Evolutionary conservation across 768 basidiomycete genomes (phyloP).

Genomic region (Pseudohyphozyma bogoriensis): DNA sequence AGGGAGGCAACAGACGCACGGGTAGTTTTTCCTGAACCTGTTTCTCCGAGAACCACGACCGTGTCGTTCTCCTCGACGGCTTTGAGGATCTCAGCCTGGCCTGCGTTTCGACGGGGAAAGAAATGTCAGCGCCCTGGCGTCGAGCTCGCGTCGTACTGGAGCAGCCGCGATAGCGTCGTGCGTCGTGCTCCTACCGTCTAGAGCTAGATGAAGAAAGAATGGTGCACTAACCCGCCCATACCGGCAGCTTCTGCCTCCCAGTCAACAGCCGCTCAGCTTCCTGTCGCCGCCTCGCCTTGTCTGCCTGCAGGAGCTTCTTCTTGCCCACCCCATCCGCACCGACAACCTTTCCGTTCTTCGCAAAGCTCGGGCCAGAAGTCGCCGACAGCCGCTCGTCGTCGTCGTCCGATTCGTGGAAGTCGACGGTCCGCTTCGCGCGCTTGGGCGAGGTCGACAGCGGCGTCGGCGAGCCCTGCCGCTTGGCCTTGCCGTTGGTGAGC

Average conservation of each 20-base stretch:
- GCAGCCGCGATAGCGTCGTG: not conserved
- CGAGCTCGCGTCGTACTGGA: not conserved
- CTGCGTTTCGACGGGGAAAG: slow-evolving; percentile 38
- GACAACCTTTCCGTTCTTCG: not conserved
- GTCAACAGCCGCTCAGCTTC: slow-evolving; percentile 11
- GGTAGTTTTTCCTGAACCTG: slow-evolving; percentile 96
- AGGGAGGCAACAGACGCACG: slow-evolving; percentile 50
- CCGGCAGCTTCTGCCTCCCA: slow-evolving; percentile 52
- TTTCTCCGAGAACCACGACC: slow-evolving; percentile 85
- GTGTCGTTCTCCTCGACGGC: slow-evolving; percentile 70
- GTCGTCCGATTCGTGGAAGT: slow-evolving; percentile 6
- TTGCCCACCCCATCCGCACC: no score
- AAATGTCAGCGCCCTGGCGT: not conserved
- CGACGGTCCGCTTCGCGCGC: not conserved
- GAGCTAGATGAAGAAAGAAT: no score
- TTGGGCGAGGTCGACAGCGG: not conserved
- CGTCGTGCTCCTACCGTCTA: not conserved
- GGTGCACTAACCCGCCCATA: slow-evolving; percentile 54
- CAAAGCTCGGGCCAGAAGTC: no score
- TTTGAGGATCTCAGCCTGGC: slow-evolving; percentile 61
- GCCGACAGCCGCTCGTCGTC: not conserved
- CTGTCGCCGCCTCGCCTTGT: slow-evolving; percentile 8
- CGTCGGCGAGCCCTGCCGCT: no score
- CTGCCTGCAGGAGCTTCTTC: not conserved
- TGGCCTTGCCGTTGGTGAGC: no score